Conservation (phyloP, 192 early-diverging fungal species). For the Coemansia sp. region DNA sequence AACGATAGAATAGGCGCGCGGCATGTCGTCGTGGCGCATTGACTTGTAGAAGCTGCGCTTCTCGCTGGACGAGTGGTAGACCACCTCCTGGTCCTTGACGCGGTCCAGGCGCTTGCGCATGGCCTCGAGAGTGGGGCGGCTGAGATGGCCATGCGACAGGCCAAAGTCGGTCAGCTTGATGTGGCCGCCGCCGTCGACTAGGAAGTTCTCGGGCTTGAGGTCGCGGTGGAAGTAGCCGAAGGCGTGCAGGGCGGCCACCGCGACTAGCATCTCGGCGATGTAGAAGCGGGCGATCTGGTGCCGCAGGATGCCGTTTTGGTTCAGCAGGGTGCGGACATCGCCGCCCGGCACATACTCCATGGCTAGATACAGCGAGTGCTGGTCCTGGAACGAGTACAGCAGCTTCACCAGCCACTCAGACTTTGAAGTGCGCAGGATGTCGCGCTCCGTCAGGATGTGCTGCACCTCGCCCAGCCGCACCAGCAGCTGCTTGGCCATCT, state of each 20-base stretch:
- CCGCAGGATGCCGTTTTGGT: conserved; percentile 67
- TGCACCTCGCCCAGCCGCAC: conserved; percentile 65
- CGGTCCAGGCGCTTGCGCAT: conserved; percentile 53
- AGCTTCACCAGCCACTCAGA: conserved; percentile 84
- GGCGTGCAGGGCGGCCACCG: conserved; percentile 77
- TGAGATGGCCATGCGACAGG: conserved; percentile 79
- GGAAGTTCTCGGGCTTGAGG: conserved; percentile 87
- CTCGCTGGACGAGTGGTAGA: conserved; percentile 50
- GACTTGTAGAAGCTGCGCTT: conserved; percentile 48
- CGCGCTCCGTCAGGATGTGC: conserved; percentile 73
- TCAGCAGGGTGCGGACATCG: conserved; percentile 76
- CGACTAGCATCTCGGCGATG: conserved; percentile 81
- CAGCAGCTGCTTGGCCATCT: conserved; percentile 69
- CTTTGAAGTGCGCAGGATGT: conserved; percentile 66
- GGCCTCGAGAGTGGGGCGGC: conserved; percentile 42
- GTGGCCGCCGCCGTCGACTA: conserved; percentile 72
- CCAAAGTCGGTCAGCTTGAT: conserved; percentile 91
- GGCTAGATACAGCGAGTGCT: conserved; percentile 67
- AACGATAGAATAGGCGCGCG: conserved; percentile 77
- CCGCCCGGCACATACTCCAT: conserved; percentile 70
- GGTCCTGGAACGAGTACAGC: conserved; percentile 85
- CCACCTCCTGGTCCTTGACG: conserved; percentile 56
- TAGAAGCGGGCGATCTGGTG: conserved; percentile 84
- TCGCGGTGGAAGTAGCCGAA: conserved; percentile 92
- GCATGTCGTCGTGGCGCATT: conserved; percentile 58